Percentiles rank a stretch among this genome's conserved stretches.
Evolutionary conservation across 345 rosid genomes (phyloP).

Genomic region (Bretschneidera sinensis): DNA sequence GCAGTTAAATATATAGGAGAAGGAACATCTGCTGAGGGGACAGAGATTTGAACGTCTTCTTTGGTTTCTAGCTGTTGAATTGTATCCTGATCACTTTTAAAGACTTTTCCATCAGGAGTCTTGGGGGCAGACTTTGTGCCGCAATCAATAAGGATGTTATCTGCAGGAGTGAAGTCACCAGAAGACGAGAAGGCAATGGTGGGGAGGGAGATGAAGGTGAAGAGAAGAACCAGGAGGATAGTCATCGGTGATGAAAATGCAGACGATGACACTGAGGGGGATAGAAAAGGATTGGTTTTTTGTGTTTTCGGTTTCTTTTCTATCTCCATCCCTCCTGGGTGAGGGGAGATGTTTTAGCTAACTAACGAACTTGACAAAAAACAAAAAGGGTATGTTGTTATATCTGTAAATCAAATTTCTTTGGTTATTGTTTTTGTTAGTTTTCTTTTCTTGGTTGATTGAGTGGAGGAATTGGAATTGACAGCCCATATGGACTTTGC

Average conservation of each 20-base stretch:
- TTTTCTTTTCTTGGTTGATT: conserved; percentile 7
- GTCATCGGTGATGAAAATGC: conserved; percentile 30
- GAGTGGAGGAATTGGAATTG: conserved; percentile 16
- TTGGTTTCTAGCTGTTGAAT: conserved; percentile 35
- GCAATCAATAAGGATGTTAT: conserved; percentile 54
- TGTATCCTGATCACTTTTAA: conserved; percentile 60
- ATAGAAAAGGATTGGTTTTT: conserved; percentile 22
- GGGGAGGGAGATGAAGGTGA: conserved; percentile 7
- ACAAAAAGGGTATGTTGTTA: background rate
- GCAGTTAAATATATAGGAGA: conserved; percentile 53
- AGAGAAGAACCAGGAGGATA: conserved; percentile 41
- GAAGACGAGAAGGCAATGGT: conserved; percentile 5
- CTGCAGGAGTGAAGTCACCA: conserved; percentile 36
- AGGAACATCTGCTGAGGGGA: conserved; percentile 41
- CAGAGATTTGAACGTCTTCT: conserved; percentile 42
- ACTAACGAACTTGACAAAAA: conserved; percentile 4
- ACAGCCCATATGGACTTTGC: conserved; percentile 11
- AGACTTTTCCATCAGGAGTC: conserved; percentile 56
- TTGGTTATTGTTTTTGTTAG: background rate
- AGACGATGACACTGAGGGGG: conserved; percentile 17
- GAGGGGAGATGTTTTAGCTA: conserved; percentile 18
- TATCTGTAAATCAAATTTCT: conserved; percentile 12
- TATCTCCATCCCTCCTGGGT: conserved; percentile 58
- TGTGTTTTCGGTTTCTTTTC: conserved; percentile 18
- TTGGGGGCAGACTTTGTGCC: conserved; percentile 41